phyloP scores from a whole-genome alignment of 805 yeast species.

The Torulaspora quercuum region DNA sequence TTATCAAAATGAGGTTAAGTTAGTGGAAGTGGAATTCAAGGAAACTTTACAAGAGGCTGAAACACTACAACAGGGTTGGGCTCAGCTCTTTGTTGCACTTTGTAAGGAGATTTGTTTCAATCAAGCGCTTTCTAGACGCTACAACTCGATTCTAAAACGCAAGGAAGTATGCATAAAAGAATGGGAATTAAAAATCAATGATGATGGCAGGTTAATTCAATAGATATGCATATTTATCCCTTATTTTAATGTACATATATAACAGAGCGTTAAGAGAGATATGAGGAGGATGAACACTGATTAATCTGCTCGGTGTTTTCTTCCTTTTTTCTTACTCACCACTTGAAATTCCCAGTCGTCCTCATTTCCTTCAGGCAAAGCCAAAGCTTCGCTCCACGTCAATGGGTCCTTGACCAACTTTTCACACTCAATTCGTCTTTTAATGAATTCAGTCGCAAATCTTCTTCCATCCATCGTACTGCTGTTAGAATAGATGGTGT shows the following conservation, averaged over 20 bases:
- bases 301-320: conserved; percentile 33
- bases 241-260: conserved; percentile 11
- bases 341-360: conserved; percentile 66
- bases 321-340: conserved; percentile 58
- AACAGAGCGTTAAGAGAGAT: conserved; percentile 6
- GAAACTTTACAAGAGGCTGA: conserved; percentile 76
- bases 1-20: conserved; percentile 68
- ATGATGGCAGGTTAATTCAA: conserved; percentile 30
- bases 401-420: conserved; percentile 45
- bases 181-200: conserved; percentile 34
- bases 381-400: conserved; percentile 73
- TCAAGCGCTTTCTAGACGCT: conserved; percentile 82
- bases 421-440: conserved; percentile 72
- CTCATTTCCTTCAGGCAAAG: conserved; percentile 41
- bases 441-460: conserved; percentile 85
- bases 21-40: conserved; percentile 77
- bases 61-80: conserved; percentile 72
- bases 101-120: conserved; percentile 90
- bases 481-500: conserved; percentile 83
- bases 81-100: conserved; percentile 65
- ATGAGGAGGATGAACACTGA: conserved; percentile 3
- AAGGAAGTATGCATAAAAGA: conserved; percentile 33
- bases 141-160: conserved; percentile 40
- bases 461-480: conserved; percentile 92
- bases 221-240: conserved; percentile 15